phyloP scores from a whole-genome alignment of 768 basidiomycete genomes.

The Hypholoma sublateritium region DNA sequence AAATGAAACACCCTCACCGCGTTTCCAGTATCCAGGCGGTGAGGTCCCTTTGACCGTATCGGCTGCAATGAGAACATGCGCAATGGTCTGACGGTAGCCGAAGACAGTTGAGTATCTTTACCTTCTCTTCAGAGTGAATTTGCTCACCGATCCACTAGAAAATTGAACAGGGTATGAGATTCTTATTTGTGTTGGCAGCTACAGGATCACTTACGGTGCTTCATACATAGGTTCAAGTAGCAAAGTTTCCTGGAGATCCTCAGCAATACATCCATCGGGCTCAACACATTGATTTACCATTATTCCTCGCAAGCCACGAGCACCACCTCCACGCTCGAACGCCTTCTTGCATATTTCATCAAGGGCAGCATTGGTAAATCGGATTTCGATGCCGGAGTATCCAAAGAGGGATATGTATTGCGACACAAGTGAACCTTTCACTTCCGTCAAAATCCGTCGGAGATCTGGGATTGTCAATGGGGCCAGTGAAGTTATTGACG shows the following conservation, averaged over 20 bases:
- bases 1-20: constrained; percentile 63
- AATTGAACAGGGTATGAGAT: constrained; percentile 1
- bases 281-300: constrained; percentile 52
- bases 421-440: constrained; percentile 86
- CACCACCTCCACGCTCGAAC: constrained; percentile 81
- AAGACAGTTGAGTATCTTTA: not conserved
- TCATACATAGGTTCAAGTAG: constrained; percentile 93
- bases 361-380: constrained; percentile 81
- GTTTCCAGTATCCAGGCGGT: constrained; percentile 73
- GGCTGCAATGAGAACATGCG: constrained; percentile 80
- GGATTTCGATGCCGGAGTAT: constrained; percentile 81
- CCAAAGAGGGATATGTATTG: constrained; percentile 87
- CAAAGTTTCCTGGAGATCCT: constrained; percentile 61
- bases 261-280: not conserved
- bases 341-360: constrained; percentile 82
- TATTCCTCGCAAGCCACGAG: constrained; percentile 85
- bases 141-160: constrained; percentile 64
- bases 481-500: constrained; percentile 82
- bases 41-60: constrained; percentile 64
- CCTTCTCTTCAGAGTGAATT: not conserved
- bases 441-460: constrained; percentile 88
- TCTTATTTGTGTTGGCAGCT: not conserved
- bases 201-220: constrained; percentile 64
- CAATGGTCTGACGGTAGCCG: constrained; percentile 53
- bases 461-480: constrained; percentile 81